Conservation (phyloP, 805 yeast species). For the Gaillardinia entomophila region DNA sequence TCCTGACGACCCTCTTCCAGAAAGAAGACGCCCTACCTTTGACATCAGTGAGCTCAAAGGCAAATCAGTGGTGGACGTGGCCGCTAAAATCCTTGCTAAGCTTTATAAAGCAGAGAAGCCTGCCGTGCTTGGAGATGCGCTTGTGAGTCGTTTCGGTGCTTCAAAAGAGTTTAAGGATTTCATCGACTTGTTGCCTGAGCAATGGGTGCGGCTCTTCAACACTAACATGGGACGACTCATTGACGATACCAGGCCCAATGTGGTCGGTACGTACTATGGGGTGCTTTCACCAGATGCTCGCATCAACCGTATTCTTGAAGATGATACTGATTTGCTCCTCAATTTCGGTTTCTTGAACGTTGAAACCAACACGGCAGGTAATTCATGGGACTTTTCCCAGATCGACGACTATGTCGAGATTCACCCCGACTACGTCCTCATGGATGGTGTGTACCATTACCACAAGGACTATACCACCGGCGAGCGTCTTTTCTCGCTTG, state of each 20-base stretch:
- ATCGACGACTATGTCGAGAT: constrained; percentile 27
- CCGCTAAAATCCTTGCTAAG: constrained; percentile 37
- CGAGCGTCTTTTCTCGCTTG: constrained; percentile 19
- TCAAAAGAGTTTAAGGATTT: constrained; percentile 43
- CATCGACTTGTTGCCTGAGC: constrained; percentile 34
- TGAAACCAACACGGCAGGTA: constrained; percentile 25
- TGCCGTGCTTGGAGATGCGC: constrained; percentile 63
- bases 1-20: constrained; percentile 34
- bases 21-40: constrained; percentile 4
- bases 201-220: constrained; percentile 44
- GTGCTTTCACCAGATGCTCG: constrained; percentile 29
- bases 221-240: constrained; percentile 66
- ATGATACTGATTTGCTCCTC: constrained; percentile 60
- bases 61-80: constrained; percentile 13
- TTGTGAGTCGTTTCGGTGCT: constrained; percentile 57
- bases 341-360: constrained; percentile 58
- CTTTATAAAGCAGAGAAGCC: constrained; percentile 55
- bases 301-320: constrained; percentile 20
- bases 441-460: constrained; percentile 23
- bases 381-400: constrained; percentile 13
- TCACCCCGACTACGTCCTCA: constrained; percentile 36
- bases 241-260: constrained; percentile 62
- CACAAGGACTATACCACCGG: constrained; percentile 17
- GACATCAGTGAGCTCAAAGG: constrained; percentile 1
- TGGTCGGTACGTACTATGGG: constrained; percentile 72